Percentiles rank a stretch among this genome's conserved stretches.
Conservation (phyloP, 345 rosid species). For the Citrus reticulata region DNA sequence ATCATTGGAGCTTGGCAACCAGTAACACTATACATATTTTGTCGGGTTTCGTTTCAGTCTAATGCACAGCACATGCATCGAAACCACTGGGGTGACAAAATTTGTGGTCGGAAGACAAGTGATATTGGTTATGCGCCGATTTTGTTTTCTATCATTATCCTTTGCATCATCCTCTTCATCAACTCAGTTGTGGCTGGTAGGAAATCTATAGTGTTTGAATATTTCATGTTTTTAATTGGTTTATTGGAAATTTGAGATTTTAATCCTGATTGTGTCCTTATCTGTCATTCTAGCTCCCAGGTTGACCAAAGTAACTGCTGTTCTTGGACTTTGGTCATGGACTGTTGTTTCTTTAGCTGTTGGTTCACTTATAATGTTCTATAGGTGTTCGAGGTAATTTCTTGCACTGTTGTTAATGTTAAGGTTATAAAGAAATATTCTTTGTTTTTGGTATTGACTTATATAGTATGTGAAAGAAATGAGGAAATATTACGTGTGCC, state of each 20-base stretch:
- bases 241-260: not conserved
- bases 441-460: not conserved
- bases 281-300: constrained; percentile 50
- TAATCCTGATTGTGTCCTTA: constrained; percentile 22
- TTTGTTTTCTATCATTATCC: constrained; percentile 46
- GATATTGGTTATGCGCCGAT: constrained; percentile 73
- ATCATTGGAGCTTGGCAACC: not conserved
- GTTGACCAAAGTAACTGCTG: constrained; percentile 83
- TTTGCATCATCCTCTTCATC: constrained; percentile 54
- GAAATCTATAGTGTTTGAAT: constrained; percentile 13
- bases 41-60: constrained; percentile 40
- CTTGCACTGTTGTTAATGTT: constrained; percentile 12
- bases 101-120: constrained; percentile 48
- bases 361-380: constrained; percentile 57
- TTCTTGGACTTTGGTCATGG: constrained; percentile 86
- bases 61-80: constrained; percentile 44
- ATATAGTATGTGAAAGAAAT: not conserved
- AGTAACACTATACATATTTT: not conserved
- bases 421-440: constrained; percentile 2
- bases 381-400: constrained; percentile 74
- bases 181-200: constrained; percentile 73
- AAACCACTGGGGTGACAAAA: constrained; percentile 40
- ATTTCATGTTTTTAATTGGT: not conserved
- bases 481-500: not conserved
- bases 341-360: constrained; percentile 57